phyloP scores from a whole-genome alignment of 148 eudicot genomes.

The Cornus kousa region DNA sequence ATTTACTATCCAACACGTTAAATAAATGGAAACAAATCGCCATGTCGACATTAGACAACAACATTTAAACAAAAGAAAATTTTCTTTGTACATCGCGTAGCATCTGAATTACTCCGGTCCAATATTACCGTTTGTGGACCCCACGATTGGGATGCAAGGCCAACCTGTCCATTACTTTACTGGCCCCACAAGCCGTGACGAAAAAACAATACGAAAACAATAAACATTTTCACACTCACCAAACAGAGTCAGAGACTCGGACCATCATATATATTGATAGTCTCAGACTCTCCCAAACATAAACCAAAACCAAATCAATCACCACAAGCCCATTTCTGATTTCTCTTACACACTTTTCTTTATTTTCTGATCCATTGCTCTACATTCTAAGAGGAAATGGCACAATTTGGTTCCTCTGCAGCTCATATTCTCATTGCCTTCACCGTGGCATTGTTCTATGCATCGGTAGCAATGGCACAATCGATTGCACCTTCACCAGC shows the following conservation, averaged over 20 bases:
- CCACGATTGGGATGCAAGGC: conserved; percentile 5
- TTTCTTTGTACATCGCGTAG: too few species aligned
- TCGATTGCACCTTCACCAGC: conserved; percentile 9
- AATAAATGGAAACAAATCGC: too few species aligned
- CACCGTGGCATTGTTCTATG: not conserved
- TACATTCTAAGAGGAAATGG: not conserved
- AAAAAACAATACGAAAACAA: not conserved
- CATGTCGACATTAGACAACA: too few species aligned
- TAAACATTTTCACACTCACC: not conserved
- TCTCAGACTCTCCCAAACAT: not conserved
- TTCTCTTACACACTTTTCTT: too few species aligned
- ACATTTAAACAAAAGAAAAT: too few species aligned
- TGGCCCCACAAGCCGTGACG: conserved; percentile 12
- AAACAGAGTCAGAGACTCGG: not conserved
- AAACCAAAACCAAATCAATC: not conserved
- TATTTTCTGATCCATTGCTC: too few species aligned
- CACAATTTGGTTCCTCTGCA: not conserved
- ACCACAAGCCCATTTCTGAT: too few species aligned
- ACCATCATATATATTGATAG: conserved; percentile 13
- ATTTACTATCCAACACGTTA: too few species aligned
- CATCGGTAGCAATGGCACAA: not conserved
- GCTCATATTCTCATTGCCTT: not conserved
- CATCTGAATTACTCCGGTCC: too few species aligned
- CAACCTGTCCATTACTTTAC: conserved; percentile 3
- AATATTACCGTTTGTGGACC: not conserved